Percentiles rank a stretch among this genome's conserved stretches.
phyloP scores from a whole-genome alignment of 2,329 filamentous ascomycete species.

The Nannizziopsis arthrosporioides region DNA sequence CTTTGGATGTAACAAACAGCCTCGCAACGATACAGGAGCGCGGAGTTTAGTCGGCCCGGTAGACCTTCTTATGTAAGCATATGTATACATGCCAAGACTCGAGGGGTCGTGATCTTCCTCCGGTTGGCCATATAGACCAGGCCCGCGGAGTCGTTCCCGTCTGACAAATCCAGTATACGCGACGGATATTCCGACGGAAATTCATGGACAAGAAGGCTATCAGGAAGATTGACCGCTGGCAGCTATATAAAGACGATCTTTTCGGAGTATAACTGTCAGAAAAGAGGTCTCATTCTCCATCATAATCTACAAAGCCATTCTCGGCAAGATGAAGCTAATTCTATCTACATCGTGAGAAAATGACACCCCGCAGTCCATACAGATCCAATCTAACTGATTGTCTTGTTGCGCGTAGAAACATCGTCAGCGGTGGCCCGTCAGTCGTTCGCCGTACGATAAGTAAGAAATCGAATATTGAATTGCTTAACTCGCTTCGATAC shows the following conservation, averaged over 20 bases:
- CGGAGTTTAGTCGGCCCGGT: not conserved
- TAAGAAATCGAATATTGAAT: slow-evolving; percentile 82
- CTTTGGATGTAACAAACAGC: not conserved
- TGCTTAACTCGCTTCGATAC: slow-evolving; percentile 74
- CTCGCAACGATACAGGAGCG: not conserved
- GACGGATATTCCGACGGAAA: not conserved
- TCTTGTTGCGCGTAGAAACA: slow-evolving; percentile 47
- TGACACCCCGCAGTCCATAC: not conserved
- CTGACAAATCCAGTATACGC: slow-evolving; percentile 4
- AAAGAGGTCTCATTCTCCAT: too few species aligned
- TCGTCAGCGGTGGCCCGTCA: slow-evolving; percentile 71
- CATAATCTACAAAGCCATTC: too few species aligned
- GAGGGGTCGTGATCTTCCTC: too few species aligned
- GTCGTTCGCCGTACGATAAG: slow-evolving; percentile 68
- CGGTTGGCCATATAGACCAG: not conserved
- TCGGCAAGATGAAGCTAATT: slow-evolving; percentile 60
- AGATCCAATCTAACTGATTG: slow-evolving; percentile 7
- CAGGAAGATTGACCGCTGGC: too few species aligned
- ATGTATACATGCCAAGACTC: not conserved
- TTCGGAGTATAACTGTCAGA: too few species aligned
- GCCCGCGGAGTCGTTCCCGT: not conserved
- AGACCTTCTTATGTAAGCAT: too few species aligned
- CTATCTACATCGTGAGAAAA: slow-evolving; percentile 67
- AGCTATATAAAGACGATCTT: too few species aligned
- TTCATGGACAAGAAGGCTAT: too few species aligned